Evolutionary conservation across 495 filamentous ascomycete species (phyloP), one percentile per base, ranked within the genome.

Genomic region (Cetradonia linearis): DNA sequence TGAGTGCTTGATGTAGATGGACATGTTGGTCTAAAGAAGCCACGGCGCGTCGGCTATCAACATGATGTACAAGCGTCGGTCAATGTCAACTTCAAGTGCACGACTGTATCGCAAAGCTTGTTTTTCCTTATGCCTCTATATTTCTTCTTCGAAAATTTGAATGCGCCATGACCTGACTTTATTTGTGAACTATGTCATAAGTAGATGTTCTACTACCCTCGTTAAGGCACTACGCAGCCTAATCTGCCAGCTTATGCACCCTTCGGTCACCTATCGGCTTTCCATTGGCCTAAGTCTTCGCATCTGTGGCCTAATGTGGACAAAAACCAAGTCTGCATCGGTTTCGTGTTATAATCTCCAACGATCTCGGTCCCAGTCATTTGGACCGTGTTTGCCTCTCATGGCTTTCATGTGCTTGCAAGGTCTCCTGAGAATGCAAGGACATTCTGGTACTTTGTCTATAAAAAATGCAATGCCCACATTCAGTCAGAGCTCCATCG

Each of bases 221-320:
- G 31, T 53, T 30, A 20, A 52, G 28, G 25, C 2, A 18, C 13
- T 11, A 20, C 3, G 30, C 16, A 25, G 31, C 50, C 28, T 20
- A 20, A 20, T 8, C 9, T n/a, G 31, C 20, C 3, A 8, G 7
- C 30, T 18, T 34, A 53, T 53, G 50, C 50, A 30, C 50, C 20
- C 10, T 53, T 53, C 50, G 50, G 50, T 53, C 50, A 53, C 50
- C 50, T 53, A 53, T 13, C 50, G 50, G 50, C 50, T n/a, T 8
- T 20, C 11, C 20, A 31, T 53, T 46, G 42, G 42, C 11, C 20
- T 46, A 23, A 1, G 20, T 23, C 16, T 31, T 10, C 20, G 28
- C n/a, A 33, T n/a, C 9, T 9, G 14, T 53, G 14, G 28, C 50
- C 30, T 31, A 8, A 23, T 53, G 18, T 18, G 18, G 3, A 53